Evolutionary conservation across 2,329 filamentous ascomycete genomes (phyloP).

Genomic region (Colletotrichum sp.): DNA sequence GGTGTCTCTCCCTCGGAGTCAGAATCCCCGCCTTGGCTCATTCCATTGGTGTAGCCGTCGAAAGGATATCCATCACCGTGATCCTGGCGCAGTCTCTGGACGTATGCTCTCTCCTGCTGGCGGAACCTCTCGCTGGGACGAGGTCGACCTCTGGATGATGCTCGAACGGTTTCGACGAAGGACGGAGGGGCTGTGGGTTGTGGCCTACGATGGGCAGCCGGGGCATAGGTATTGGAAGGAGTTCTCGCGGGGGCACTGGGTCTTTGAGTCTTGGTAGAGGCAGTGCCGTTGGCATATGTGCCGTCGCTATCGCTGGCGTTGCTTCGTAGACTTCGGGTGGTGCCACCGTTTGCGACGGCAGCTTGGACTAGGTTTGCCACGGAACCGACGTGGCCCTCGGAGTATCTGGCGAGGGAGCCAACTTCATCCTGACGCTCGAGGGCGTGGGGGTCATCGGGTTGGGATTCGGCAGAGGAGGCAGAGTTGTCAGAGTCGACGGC

Average conservation of each 20-base stretch:
- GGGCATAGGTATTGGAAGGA: slow-evolving; percentile 81
- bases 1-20: slow-evolving; percentile 92
- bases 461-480: slow-evolving; percentile 49
- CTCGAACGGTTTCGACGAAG: slow-evolving; percentile 49
- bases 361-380: slow-evolving; percentile 41
- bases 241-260: slow-evolving; percentile 74
- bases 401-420: slow-evolving; percentile 48
- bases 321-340: slow-evolving; percentile 18
- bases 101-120: slow-evolving; percentile 92
- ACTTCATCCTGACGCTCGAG: slow-evolving; percentile 56
- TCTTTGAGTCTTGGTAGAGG: slow-evolving; percentile 59
- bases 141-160: slow-evolving; percentile 58
- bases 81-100: slow-evolving; percentile 88
- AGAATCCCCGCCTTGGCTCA: slow-evolving; percentile 65
- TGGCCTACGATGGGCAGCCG: slow-evolving; percentile 64
- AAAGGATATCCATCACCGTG: slow-evolving; percentile 50
- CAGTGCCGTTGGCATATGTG: slow-evolving; percentile 29
- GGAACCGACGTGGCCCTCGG: slow-evolving; percentile 45
- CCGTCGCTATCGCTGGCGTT: slow-evolving; percentile 28
- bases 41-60: slow-evolving; percentile 63
- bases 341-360: slow-evolving; percentile 18
- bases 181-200: slow-evolving; percentile 40
- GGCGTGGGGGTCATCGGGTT: slow-evolving; percentile 47
- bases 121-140: slow-evolving; percentile 59
- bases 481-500: slow-evolving; percentile 54